phyloP scores from a whole-genome alignment of 352 stramenopile species.

The Peronospora farinosa region DNA sequence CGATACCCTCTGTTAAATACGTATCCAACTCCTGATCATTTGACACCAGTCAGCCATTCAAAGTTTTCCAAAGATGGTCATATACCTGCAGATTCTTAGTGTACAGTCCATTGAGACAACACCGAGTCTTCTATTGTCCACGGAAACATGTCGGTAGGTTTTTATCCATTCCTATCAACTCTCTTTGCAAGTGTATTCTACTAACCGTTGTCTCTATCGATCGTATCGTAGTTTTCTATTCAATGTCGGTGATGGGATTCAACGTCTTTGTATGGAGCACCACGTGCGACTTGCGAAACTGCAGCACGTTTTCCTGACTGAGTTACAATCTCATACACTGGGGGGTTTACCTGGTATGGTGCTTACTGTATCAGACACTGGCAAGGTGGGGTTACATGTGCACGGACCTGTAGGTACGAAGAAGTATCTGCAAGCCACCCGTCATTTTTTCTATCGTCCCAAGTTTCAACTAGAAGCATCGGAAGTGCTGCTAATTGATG shows the following conservation, averaged over 20 bases:
- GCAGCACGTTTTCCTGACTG: constrained; percentile 78
- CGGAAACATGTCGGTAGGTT: constrained; percentile 49
- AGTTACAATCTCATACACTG: constrained; percentile 70
- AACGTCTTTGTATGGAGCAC: constrained; percentile 90
- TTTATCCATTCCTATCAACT: neutral
- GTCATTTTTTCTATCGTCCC: constrained; percentile 74
- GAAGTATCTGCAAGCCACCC: constrained; percentile 69
- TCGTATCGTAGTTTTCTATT: constrained; percentile 70
- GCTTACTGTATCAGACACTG: constrained; percentile 84
- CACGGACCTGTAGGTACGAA: constrained; percentile 63
- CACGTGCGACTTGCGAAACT: constrained; percentile 82
- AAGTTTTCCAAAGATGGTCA: constrained; percentile 47
- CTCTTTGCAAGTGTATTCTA: constrained; percentile 1
- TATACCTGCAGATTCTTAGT: constrained; percentile 72
- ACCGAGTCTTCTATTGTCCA: constrained; percentile 64
- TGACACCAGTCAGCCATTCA: neutral
- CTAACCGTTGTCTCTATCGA: constrained; percentile 12
- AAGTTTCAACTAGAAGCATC: constrained; percentile 47
- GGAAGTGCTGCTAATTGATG: constrained; percentile 20
- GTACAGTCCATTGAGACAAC: constrained; percentile 68
- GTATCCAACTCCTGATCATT: neutral
- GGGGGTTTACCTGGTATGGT: constrained; percentile 84
- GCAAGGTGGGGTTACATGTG: constrained; percentile 65
- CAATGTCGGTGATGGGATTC: constrained; percentile 85
- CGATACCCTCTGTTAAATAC: constrained; percentile 2